Conservation (phyloP, 108 stramenopile species). For the Skeletonema potamos region DNA sequence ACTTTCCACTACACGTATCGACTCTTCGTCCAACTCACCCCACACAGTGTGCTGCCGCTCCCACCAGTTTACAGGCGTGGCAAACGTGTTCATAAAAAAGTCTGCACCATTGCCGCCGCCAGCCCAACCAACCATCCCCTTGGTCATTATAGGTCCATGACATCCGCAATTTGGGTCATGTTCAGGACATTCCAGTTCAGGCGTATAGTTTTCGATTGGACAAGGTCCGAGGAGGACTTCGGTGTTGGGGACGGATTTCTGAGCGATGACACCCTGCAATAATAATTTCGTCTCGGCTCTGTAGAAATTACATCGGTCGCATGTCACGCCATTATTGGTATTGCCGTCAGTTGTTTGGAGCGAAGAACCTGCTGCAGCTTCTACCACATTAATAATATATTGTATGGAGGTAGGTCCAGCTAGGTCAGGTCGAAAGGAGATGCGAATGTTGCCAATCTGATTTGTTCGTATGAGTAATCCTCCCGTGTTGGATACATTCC, state of each 20-base stretch:
- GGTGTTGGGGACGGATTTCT: conserved; percentile 14
- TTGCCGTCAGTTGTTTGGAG: neutral
- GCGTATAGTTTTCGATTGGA: conserved; percentile 39
- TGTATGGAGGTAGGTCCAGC: conserved; percentile 53
- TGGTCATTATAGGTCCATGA: conserved; percentile 73
- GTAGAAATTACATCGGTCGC: conserved; percentile 72
- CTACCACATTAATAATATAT: conserved; percentile 57
- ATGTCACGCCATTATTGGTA: conserved; percentile 15
- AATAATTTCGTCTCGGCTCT: conserved; percentile 69
- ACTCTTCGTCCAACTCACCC: conserved; percentile 58
- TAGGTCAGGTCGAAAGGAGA: conserved; percentile 56
- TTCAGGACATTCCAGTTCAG: conserved; percentile 49
- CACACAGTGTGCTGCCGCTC: conserved; percentile 76
- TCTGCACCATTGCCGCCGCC: conserved; percentile 71
- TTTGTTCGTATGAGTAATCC: neutral
- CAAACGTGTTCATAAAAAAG: conserved; percentile 74
- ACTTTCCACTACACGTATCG: conserved; percentile 46
- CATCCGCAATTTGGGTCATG: conserved; percentile 72
- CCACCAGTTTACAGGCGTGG: conserved; percentile 66
- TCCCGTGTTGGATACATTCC: neutral
- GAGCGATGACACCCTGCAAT: conserved; percentile 65
- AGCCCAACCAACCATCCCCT: conserved; percentile 81
- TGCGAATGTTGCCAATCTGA: conserved; percentile 50
- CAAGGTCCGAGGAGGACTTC: conserved; percentile 47
- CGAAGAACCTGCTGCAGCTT: neutral